phyloP scores from a whole-genome alignment of 306 rosid species.

The Chamaecrista fasciculata region DNA sequence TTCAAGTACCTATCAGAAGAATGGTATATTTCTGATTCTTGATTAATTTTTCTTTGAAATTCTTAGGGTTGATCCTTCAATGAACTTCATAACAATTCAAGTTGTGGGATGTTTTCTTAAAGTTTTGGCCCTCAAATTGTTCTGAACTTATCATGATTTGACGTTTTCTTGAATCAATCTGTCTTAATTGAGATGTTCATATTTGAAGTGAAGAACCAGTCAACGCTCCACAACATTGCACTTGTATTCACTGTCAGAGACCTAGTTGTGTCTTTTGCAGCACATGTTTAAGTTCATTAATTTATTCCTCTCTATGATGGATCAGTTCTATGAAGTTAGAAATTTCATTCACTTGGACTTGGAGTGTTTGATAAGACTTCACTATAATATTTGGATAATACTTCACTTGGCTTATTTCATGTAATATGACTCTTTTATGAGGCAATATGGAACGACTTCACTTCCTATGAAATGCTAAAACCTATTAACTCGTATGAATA shows the following conservation, averaged over 20 bases:
- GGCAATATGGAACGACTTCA: not conserved
- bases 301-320: not conserved
- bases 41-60: not conserved
- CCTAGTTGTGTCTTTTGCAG: not conserved
- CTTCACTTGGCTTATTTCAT: not conserved
- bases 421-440: not conserved
- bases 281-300: not conserved
- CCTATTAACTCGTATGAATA: not conserved
- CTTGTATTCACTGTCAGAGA: not conserved
- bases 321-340: not conserved
- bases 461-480: not conserved
- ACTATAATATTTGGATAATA: not conserved
- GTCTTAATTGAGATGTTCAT: not conserved
- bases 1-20: constrained; percentile 45
- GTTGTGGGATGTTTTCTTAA: not conserved
- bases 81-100: too few species aligned
- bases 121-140: not conserved
- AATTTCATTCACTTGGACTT: not conserved
- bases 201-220: not conserved
- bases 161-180: not conserved
- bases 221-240: not conserved
- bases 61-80: not conserved
- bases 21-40: constrained; percentile 26
- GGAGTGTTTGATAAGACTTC: not conserved
- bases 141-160: not conserved